Percentiles rank a stretch among this genome's conserved stretches.
Evolutionary conservation across 805 yeast genomes (phyloP).

Genomic region (Saturnispora quitensis): DNA sequence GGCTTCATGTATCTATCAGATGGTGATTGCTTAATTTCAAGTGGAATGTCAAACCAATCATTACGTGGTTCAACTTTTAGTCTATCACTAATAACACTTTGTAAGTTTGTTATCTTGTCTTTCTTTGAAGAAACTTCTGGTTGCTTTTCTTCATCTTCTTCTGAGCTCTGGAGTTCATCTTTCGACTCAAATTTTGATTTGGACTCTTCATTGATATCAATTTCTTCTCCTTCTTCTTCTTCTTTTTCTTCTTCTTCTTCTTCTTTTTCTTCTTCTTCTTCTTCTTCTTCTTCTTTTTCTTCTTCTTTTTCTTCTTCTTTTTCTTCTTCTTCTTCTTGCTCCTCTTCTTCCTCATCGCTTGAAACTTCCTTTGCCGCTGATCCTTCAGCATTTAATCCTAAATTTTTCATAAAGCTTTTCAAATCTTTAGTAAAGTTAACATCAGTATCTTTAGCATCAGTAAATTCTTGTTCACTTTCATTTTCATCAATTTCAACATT

Average conservation of each 20-base stretch:
- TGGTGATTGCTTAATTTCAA: constrained; percentile 23
- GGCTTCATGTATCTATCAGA: constrained; percentile 33
- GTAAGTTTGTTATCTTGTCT: constrained; percentile 26
- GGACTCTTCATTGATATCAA: constrained; percentile 22
- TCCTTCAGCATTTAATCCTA: constrained; percentile 47
- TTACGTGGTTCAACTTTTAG: constrained; percentile 51
- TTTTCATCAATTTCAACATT: constrained; percentile 39
- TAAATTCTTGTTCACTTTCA: constrained; percentile 43
- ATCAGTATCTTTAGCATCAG: constrained; percentile 37
- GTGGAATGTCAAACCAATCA: constrained; percentile 69
- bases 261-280: constrained; percentile 22
- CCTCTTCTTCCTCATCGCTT: constrained; percentile 32
- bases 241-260: constrained; percentile 27
- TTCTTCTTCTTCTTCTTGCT: constrained; percentile 28
- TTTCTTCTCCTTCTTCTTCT: constrained; percentile 22
- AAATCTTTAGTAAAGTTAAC: constrained; percentile 44
- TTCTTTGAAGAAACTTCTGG: constrained; percentile 24
- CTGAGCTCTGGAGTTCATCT: constrained; percentile 12
- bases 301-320: constrained; percentile 27
- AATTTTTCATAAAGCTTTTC: constrained; percentile 50
- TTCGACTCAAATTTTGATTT: constrained; percentile 28
- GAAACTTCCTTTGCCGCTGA: constrained; percentile 25
- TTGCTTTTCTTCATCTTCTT: constrained; percentile 24
- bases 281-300: constrained; percentile 26
- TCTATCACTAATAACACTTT: constrained; percentile 47